Evolutionary conservation across 345 rosid genomes (phyloP), one percentile per base, ranked within the genome.

Genomic region (Eucalyptus fibrosa): DNA sequence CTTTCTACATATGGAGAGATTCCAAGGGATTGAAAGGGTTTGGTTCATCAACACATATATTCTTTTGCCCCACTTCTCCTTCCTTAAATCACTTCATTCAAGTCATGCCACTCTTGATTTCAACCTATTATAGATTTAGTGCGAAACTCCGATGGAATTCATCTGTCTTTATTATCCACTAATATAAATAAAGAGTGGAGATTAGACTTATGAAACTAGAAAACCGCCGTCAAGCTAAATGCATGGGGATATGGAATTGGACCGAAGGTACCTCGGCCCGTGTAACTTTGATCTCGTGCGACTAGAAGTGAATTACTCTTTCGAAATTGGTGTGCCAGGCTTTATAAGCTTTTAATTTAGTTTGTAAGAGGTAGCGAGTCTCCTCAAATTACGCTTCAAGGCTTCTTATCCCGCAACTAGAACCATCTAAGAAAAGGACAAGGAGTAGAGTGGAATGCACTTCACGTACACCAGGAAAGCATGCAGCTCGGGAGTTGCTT

Each of bases 361-460:
- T 6, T 44, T 21, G 15, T 10, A 37, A 37, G 83, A 72, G 83
- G 28, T 42, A 3, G 26, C 82, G 40, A 19, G 82, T 72, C 45
- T 19, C 15, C 12, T 24, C 45, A 37, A 37, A 72, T 72, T 37
- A 34, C 45, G 12, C 28, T 37, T 40, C 12, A 13, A 42, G 83
- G 28, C 45, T 19, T 19, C 45, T 5, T 72, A 21, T 40, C 83
- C 5, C 45, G 13, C 3, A 69, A 32, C 81, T 69, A 34, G 6
- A 37, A 2, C 26, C 2, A 11, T 72, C 82, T 34, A 37, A 72
- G 82, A 37, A 37, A 55, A 5, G 44, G 26, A 51, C n/a, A 40
- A 50, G 59, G 81, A 89, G 91, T 91, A 86, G 92, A 91, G 90
- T 89, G 80, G 56, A 92, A 89, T 90, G 88, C 91, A 89, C 92